phyloP scores from a whole-genome alignment of 169 alveolate genomes.

The Eimeria falciformis region DNA sequence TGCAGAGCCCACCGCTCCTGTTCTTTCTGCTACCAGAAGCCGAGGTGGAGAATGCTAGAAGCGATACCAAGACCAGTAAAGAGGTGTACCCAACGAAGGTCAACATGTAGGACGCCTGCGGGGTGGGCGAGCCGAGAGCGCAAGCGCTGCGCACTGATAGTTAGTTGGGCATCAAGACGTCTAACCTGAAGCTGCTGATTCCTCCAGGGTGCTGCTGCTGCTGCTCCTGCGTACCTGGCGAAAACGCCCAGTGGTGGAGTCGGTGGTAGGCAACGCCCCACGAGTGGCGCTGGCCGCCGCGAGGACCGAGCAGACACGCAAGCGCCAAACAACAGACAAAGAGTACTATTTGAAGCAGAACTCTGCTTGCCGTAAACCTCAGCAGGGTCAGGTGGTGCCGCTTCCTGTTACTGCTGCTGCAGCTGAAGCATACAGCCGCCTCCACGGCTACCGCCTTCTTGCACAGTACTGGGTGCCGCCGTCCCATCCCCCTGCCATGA shows the following conservation, averaged over 20 bases:
- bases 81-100: background rate
- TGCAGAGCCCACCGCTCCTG: too few relatives aligned
- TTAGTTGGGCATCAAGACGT: constrained; percentile 14
- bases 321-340: constrained; percentile 63
- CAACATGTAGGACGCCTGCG: constrained; percentile 25
- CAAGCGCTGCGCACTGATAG: constrained; percentile 6
- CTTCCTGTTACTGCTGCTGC: constrained; percentile 69
- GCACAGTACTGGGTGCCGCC: constrained; percentile 57
- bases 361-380: constrained; percentile 58
- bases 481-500: constrained; percentile 28
- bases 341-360: constrained; percentile 30
- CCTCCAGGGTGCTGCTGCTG: constrained; percentile 5
- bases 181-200: constrained; percentile 27
- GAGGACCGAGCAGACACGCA: constrained; percentile 67
- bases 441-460: constrained; percentile 72
- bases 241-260: constrained; percentile 48
- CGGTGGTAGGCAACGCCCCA: constrained; percentile 72
- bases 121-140: constrained; percentile 25
- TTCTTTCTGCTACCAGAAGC: too few relatives aligned
- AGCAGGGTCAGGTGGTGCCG: constrained; percentile 65
- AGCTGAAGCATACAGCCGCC: constrained; percentile 69
- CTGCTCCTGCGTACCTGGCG: background rate
- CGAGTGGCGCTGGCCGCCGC: constrained; percentile 57
- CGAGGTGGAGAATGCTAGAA: too few relatives aligned
- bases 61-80: too few relatives aligned